Percentiles rank a stretch among this genome's conserved stretches.
phyloP scores from a whole-genome alignment of 148 eudicot species.

The Talinum fruticosum region DNA sequence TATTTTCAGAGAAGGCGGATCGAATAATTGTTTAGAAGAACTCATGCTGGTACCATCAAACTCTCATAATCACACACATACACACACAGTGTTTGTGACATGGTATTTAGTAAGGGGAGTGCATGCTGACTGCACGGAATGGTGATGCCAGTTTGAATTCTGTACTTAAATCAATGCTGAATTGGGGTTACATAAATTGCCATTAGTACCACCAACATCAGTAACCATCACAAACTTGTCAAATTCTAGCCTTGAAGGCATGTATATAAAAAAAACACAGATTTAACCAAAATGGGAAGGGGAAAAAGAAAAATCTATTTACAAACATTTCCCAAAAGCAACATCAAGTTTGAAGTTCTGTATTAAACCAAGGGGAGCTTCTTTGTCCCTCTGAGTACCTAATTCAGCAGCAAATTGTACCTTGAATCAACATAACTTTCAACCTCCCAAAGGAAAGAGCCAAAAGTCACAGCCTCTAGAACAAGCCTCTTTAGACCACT shows the following conservation, averaged over 20 bases:
- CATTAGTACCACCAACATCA: neutral
- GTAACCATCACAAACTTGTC: neutral
- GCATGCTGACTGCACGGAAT: too few species aligned
- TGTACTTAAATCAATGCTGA: too few species aligned
- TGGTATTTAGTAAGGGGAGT: too few species aligned
- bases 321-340: neutral
- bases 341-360: too few species aligned
- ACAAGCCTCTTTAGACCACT: slow-evolving; percentile 75
- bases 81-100: too few species aligned
- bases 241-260: neutral
- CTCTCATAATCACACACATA: too few species aligned
- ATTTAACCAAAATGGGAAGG: neutral
- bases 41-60: too few species aligned
- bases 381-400: slow-evolving; percentile 6
- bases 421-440: slow-evolving; percentile 91
- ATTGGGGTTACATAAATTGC: too few species aligned
- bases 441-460: slow-evolving; percentile 95
- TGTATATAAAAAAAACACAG: neutral
- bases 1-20: too few species aligned
- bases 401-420: slow-evolving; percentile 68
- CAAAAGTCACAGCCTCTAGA: slow-evolving; percentile 92
- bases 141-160: too few species aligned
- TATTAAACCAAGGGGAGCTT: neutral
- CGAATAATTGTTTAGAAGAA: too few species aligned
- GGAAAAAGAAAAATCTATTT: neutral